Base-by-base conservation (phyloP, 176 grass and related monocot species). In the Aegilops tauschii region DNA sequence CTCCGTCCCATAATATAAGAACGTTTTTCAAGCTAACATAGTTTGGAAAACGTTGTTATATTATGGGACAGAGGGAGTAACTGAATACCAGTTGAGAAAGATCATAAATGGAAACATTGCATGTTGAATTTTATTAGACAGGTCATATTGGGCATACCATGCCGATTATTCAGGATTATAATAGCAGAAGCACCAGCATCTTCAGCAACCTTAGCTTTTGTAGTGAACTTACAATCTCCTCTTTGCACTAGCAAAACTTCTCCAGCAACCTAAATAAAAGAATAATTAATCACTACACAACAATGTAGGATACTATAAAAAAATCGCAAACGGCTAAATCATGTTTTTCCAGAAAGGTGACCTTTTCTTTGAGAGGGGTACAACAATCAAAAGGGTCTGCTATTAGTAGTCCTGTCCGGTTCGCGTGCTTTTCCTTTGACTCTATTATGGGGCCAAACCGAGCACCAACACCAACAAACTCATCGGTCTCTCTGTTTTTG, bases 401-500 rank as follows among this genome's bases (percentile, higher is more conserved):
- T 76, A 94, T 62, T 45, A 90, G 73, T 72, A 99, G 47, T 42
- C 59, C 87, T 81, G 89, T 93, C 73, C 90, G 79, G 87, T 93
- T 93, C 25, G 90, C 90, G 30, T 88, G 87, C 84, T 94, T 98
- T 88, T 99, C 94, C 87, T 99, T 99, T 39, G 94, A 93, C 65
- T 86, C 90, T 73, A 99, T 99, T n/a, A 65, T 90, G 62, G 89
- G 88, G 35, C 97, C 97, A 82, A 99, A 99, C 37, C 97, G 90
- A 87, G 97, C 97, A 78, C 94, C 97, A 72, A 99, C 97, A 34
- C 97, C 97, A 45, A 99, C 97, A 91, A 99, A 96, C 82, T 96
- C 94, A 80, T 76, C 77, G 45, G 73, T 68, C 82, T 99, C 97
- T 54, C 39, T 84, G 49, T 82, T 86, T 73, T 94, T 92, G 80